These are phyloP conservation scores for Epichloe typhina DNA, from an alignment of 2,329 filamentous ascomycete species.

Conservation along the genomic window DNA sequence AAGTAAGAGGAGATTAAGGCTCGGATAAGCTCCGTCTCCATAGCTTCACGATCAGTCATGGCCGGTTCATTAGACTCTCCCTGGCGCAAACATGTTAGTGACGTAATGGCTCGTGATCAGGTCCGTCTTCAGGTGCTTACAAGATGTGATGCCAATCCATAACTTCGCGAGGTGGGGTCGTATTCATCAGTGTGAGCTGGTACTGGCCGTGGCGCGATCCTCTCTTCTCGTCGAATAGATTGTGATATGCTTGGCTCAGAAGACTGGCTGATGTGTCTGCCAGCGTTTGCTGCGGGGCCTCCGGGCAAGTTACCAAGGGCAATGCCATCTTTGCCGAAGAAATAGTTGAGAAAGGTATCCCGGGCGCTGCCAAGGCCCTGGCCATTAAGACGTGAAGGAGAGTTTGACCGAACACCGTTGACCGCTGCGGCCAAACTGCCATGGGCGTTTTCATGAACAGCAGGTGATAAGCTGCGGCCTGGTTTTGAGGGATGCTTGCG, in stretches of 20 bases:
- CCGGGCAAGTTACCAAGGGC: constrained; percentile 25
- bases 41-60: constrained; percentile 85
- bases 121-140: constrained; percentile 32
- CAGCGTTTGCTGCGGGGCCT: constrained; percentile 12
- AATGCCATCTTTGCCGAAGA: constrained; percentile 88
- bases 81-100: constrained; percentile 20
- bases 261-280: constrained; percentile 63
- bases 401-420: constrained; percentile 39
- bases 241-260: constrained; percentile 72
- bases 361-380: constrained; percentile 50
- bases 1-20: constrained; percentile 97
- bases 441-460: constrained; percentile 54
- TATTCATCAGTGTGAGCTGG: constrained; percentile 28
- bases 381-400: constrained; percentile 42
- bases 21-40: constrained; percentile 95
- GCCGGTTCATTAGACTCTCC: constrained; percentile 61
- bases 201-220: constrained; percentile 37
- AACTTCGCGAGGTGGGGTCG: constrained; percentile 26
- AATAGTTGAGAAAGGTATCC: constrained; percentile 96
- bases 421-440: constrained; percentile 49
- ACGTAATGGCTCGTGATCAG: background rate
- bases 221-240: constrained; percentile 63
- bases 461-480: constrained; percentile 71
- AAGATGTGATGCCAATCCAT: constrained; percentile 37
- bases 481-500: constrained; percentile 24